Conservation (phyloP, 2,329 filamentous ascomycete genomes). For the Bimuria novae-zelandiae region DNA sequence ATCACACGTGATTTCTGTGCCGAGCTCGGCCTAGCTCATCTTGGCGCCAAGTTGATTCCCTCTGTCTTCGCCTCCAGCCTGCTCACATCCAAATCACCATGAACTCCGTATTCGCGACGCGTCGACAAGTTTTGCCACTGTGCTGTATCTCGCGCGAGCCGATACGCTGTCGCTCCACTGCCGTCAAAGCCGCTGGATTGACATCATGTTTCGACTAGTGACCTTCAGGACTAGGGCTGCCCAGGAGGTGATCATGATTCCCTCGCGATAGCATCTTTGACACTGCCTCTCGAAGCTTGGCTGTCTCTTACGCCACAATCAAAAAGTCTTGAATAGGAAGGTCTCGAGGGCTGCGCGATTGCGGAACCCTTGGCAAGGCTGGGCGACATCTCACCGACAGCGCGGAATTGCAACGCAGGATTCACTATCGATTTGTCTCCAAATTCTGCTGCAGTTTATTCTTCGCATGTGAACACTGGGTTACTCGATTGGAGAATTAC, state of each 20-base stretch:
- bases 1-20: too few species aligned
- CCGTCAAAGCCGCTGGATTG: not conserved
- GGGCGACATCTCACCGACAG: slow-evolving; percentile 11
- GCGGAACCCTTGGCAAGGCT: slow-evolving; percentile 18
- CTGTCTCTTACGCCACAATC: not conserved
- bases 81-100: too few species aligned
- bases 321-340: slow-evolving; percentile 2
- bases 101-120: too few species aligned
- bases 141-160: not conserved
- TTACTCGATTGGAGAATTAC: too few species aligned
- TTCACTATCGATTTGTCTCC: not conserved
- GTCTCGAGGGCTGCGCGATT: slow-evolving; percentile 1
- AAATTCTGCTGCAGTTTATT: not conserved
- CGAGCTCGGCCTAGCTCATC: too few species aligned
- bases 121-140: too few species aligned
- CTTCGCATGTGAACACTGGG: too few species aligned
- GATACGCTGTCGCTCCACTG: not conserved
- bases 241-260: not conserved
- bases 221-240: not conserved
- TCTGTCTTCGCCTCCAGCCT: too few species aligned
- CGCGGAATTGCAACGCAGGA: not conserved
- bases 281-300: not conserved
- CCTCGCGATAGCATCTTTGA: not conserved
- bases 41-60: too few species aligned
- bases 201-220: not conserved